Base-by-base conservation (phyloP, 139 green algal genomes). In the Volvox reticuliferus region DNA sequence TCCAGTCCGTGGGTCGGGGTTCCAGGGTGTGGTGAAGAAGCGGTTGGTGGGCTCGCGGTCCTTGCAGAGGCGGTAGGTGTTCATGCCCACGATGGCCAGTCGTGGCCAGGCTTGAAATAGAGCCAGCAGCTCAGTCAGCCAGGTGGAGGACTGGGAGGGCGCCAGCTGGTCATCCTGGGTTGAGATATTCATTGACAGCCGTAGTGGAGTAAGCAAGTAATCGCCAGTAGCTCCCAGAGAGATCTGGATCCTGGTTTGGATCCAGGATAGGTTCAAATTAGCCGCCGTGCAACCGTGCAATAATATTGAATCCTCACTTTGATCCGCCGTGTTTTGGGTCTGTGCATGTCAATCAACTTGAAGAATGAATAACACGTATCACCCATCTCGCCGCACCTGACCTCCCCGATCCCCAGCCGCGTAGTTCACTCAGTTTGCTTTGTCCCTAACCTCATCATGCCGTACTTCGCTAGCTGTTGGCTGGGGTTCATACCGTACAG, bases 81-180 rank as follows among this genome's bases (percentile, higher is more conserved):
- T 91, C 87, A 91, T 91, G 32, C 87, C 87, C 3, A 91, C 12
- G 3, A 86, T 37, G 0, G 18, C 86, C 32, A 91, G 86, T 24
- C 6, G 75, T 13, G 86, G 86, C 26, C 30, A 67, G 12, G 55
- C 32, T 13, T 65, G 22, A 13, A 86, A 85, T 75, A 91, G 2
- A 17, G 1, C 1, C 1, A 68, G 0, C 75, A 91, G 37, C 28
- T 91, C 32, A 0, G 17, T 24, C 30, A 91, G 55, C 86, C 86
- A 91, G 21, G n/a, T 2, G 32, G 2, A 0, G 32, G 0, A 1
- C 22, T 6, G 24, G 22, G 30, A 13, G 17, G 86, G 86, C 3
- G 86, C 12, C 32, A 85, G 13, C 22, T 91, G 75, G 75, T 91
- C 86, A 75, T 91, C 86, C 86, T 91, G 86, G 32, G 73, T n/a